Evolutionary conservation across 495 filamentous ascomycete genomes (phyloP).

Genomic region (Aspergillus incahuasiensis): DNA sequence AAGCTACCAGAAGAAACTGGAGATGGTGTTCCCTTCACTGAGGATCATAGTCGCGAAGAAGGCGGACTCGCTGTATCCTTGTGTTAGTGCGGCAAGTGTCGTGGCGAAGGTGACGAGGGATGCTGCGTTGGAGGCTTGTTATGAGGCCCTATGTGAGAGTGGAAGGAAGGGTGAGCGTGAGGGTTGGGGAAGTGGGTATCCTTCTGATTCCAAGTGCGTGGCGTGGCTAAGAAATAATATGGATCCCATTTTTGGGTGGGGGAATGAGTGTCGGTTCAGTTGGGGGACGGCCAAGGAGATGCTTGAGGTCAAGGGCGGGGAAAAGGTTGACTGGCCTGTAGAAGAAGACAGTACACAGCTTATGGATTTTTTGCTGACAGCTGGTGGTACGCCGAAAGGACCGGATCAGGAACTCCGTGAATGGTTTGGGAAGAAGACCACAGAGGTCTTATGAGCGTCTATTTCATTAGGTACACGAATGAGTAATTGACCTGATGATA

Average conservation of each 20-base stretch:
- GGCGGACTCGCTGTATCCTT: constrained; percentile 89
- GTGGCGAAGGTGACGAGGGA: constrained; percentile 95
- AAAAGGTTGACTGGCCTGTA: constrained; percentile 78
- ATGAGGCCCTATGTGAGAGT: constrained; percentile 38
- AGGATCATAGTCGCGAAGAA: constrained; percentile 91
- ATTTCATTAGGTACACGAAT: constrained; percentile 8
- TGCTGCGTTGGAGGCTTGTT: constrained; percentile 74
- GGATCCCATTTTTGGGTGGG: constrained; percentile 95
- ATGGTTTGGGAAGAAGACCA: constrained; percentile 39
- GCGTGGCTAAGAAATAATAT: constrained; percentile 79
- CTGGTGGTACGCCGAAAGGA: constrained; percentile 20
- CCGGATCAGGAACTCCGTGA: constrained; percentile 30
- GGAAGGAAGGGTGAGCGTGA: constrained; percentile 20
- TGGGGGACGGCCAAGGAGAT: constrained; percentile 95
- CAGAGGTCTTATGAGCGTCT: constrained; percentile 28
- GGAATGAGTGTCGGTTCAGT: constrained; percentile 83
- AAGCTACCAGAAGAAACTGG: constrained; percentile 77
- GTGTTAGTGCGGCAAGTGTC: constrained; percentile 88
- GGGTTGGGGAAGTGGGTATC: constrained; percentile 89
- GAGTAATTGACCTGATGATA: no score
- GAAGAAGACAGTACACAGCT: constrained; percentile 64
- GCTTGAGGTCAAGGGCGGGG: constrained; percentile 62
- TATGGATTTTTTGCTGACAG: constrained; percentile 63
- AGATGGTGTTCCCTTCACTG: constrained; percentile 74
- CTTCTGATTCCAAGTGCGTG: constrained; percentile 77